Evolutionary conservation across 352 stramenopile genomes (phyloP), one percentile per base, ranked within the genome.

Genomic region (Phytophthora chlamydospora): DNA sequence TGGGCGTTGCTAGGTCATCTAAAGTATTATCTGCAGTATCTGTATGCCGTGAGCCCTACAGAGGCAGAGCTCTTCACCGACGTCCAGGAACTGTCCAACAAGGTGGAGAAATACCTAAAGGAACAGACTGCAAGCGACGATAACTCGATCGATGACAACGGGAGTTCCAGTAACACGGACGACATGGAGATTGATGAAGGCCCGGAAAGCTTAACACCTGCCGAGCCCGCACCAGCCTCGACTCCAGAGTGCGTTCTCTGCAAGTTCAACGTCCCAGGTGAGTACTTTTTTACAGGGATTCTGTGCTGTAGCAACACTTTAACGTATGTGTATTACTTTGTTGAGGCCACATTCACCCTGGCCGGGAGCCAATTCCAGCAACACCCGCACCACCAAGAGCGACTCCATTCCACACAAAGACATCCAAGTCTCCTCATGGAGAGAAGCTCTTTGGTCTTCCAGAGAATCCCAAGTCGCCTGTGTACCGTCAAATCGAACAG

Each of bases 181-280:
- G 57, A 51, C 2, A 73, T 53, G 33, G 64, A 71, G 34, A 46
- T 65, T 1, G 62, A 79, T 32, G 62, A 68, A 9, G 35, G 13
- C 8, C 33, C 48, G 10, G 41, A 61, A 24, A 39, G 21, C 32
- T 41, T 50, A 68, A 36, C 41, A 36, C 31, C 58, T 34, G 44
- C 35, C 14, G 59, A 70, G 21, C 40, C 50, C 39, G 10, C 32
- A 51, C 55, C 61, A n/a, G 12, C 58, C 27, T 10, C 62, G 12
- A 35, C 62, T 19, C 48, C 53, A 27, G 58, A 76, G 2, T 94
- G 85, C 44, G 76, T 94, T 4, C 40, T 94, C 38, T 94, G 85
- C 72, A 90, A 92, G 53, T 94, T 78, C 68, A 89, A 90, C 21
- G 85, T 94, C 8, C 57, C 83, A 49, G 85, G 84, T 85, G 67